Evolutionary conservation across 1,284 basidiomycete species (phyloP), one percentile per base, ranked within the genome.

Genomic region (Ganoderma boninense): DNA sequence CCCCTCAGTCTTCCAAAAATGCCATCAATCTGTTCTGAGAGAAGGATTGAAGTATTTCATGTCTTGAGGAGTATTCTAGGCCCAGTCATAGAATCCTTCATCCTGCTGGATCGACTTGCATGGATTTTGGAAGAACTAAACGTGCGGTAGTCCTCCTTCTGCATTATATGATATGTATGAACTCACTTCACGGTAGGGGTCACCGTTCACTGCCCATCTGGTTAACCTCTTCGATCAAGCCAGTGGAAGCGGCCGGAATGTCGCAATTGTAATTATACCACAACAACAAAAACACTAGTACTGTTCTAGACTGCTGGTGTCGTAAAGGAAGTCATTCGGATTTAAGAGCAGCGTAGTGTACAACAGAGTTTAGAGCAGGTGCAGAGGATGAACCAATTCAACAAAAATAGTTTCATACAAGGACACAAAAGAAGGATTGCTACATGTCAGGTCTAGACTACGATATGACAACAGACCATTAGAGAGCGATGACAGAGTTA

Each of bases 191-290:
- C 11, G 4, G 23, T 38, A 74, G 75, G 44, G 66, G 44, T 23
- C 56, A 11, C 61, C 35, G 13, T 70, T 82, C 75, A 74, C 77
- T 13, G 84, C 87, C n/a, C 80, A 85, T 35, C 74, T 88, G 11
- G 82, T 92, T 1, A 91, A 91, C 76, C 75, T 93, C 54, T 93
- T 93, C 71, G 89, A 92, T 74, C 91, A 92, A 77, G 82, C 81
- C 5, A 85, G 84, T 13, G 91, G 90, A 46, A 92, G 91, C 77
- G 90, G 87, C 59, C 80, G 91, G 73, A 92, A 92, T 78, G 82
- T 90, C 65, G 90, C 87, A 2, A 80, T 92, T 67, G 65, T 70
- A 42, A 69, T 72, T 13, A 44, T 54, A 14, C 60, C 60, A 62
- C 3, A 18, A 38, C 26, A 13, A n/a, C 13, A 23, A 54, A 14